These are phyloP conservation scores for Eucalyptus brandiana DNA, from an alignment of 345 rosid genomes.

Conservation along the genomic window DNA sequence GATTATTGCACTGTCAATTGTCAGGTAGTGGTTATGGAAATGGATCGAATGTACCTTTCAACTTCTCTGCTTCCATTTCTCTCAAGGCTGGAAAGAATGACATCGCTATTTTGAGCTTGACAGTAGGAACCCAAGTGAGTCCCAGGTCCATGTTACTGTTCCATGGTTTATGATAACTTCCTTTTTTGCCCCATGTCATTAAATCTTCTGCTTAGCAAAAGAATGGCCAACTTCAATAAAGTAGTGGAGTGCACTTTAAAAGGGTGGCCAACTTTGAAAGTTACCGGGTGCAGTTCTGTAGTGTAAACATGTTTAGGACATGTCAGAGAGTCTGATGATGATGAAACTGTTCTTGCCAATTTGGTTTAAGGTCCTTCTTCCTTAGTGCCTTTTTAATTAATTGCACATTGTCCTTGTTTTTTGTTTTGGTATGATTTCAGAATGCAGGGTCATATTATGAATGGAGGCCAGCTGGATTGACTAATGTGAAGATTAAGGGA, in stretches of 20 bases:
- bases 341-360: not conserved
- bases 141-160: not conserved
- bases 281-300: not conserved
- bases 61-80: constrained; percentile 39
- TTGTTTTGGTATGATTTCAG: constrained; percentile 23
- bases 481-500: constrained; percentile 67
- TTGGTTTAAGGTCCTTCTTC: not conserved
- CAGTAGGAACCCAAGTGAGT: constrained; percentile 80
- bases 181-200: not conserved
- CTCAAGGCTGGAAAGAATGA: constrained; percentile 73
- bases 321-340: not conserved
- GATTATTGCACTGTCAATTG: not conserved
- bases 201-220: not conserved
- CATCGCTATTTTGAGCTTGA: constrained; percentile 70
- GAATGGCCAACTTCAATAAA: not conserved
- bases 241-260: not conserved
- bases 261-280: not conserved
- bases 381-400: not conserved
- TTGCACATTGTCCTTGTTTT: not conserved
- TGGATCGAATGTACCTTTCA: constrained; percentile 50
- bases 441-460: constrained; percentile 86
- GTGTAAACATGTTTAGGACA: not conserved
- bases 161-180: not conserved
- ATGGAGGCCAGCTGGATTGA: constrained; percentile 66
- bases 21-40: constrained; percentile 72